Evolutionary conservation across 2,329 filamentous ascomycete genomes (phyloP).

Genomic region (Nemania sp.): DNA sequence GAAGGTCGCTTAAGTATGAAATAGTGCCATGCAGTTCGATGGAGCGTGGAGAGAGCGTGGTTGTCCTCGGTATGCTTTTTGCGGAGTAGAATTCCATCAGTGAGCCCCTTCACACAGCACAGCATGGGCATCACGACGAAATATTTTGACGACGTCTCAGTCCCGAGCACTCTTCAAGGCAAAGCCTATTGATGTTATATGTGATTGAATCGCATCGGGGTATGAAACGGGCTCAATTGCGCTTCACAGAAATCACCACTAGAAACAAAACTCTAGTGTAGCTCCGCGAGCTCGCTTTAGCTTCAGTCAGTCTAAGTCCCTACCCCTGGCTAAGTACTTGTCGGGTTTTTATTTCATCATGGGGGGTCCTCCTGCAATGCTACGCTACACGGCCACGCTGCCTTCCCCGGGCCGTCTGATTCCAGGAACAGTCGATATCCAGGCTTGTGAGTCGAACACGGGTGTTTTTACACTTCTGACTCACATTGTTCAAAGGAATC

Average conservation of each 20-base stretch:
- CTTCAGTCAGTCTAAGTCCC: no score
- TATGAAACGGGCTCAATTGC: background rate
- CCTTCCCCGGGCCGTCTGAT: background rate
- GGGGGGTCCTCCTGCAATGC: background rate
- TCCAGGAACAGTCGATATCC: background rate
- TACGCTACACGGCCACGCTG: background rate
- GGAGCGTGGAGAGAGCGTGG: background rate
- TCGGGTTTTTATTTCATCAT: background rate
- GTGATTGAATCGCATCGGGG: background rate
- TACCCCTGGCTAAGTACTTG: no score
- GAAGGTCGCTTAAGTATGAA: no score
- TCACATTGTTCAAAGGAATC: background rate
- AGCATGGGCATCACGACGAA: background rate
- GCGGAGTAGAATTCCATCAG: background rate
- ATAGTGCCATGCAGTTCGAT: no score
- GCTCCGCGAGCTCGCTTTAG: background rate
- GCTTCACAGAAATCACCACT: background rate
- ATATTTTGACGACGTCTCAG: no score
- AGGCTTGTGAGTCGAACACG: background rate
- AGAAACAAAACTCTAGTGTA: no score
- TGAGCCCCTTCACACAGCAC: background rate
- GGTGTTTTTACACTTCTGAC: background rate
- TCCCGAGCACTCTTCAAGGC: no score
- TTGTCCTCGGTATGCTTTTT: background rate
- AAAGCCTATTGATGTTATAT: background rate